Evolutionary conservation across 73 alveolate genomes (phyloP), one percentile per base, ranked within the genome.

Genomic region (Tetrahymena thermophila): DNA sequence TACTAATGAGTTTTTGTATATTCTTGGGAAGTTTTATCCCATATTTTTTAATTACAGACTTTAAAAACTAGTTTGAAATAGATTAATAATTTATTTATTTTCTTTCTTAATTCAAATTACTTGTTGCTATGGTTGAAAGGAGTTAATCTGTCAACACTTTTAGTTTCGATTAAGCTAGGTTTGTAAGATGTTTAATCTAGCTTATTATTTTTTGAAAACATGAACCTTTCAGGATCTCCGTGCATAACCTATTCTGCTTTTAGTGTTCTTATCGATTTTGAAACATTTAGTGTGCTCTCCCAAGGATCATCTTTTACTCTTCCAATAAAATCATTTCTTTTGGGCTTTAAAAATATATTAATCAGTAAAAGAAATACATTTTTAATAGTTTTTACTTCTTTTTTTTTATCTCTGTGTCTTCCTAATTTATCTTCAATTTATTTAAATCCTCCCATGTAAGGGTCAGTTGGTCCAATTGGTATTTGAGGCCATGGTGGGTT

Each of bases 61-160:
- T 31, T 71, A 71, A 71, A 71, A 71, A 31, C 89, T 71, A 37
- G 42, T 37, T 37, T n/a, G 13, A 28, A 17, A 71, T n/a, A 71
- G 11, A 71, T 19, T 4, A 4, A 4, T 71, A 11, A 28, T 28
- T 19, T 3, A 8, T 71, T 19, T n/a, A 1, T 23, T 71, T 71
- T 0, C 0, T 71, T 25, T 28, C 0, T 11, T 5, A 3, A n/a
- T 34, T 19, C 8, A 5, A 85, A 9, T 85, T 85, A 85, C 94
- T 94, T 94, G 31, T 94, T 94, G 55, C 96, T 94, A 84, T 94
- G 96, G 85, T 94, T 94, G 95, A 56, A 94, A 31, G 96, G 96
- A 40, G 85, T 94, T 11, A 94, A 37, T 85, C 93, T 94, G 85
- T 94, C 96, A 16, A 94, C 95, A 15, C 95, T 85, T 85, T 94